Conservation (phyloP, 1,284 basidiomycete genomes). For the Sutorius eximius region DNA sequence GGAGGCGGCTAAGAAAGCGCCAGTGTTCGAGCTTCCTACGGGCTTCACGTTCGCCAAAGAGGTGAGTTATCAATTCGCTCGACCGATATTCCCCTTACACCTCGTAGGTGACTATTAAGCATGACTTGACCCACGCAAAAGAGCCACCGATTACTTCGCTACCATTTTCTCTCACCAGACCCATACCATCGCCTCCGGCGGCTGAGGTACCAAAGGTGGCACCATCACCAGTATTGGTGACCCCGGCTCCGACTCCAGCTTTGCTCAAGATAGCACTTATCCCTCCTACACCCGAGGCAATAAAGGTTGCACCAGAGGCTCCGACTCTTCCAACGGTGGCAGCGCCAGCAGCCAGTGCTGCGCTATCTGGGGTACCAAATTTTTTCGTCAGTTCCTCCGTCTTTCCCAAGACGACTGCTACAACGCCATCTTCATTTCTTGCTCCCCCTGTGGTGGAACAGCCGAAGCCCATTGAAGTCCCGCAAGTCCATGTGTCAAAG, state of each 20-base stretch:
- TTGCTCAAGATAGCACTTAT: conserved; percentile 28
- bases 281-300: conserved; percentile 32
- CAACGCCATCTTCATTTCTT: conserved; percentile 9
- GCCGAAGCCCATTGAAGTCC: conserved; percentile 18
- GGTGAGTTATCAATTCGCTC: conserved; percentile 40
- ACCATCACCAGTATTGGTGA: conserved; percentile 1
- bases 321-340: conserved; percentile 12
- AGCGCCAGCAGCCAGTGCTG: conserved; percentile 1
- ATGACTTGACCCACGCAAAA: conserved; percentile 46
- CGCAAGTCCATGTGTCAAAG: conserved; percentile 8
- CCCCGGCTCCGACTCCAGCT: conserved; percentile 7
- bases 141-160: conserved; percentile 64
- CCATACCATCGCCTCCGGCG: conserved; percentile 19
- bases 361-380: conserved; percentile 41
- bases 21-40: conserved; percentile 58
- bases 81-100: conserved; percentile 7
- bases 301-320: conserved; percentile 20
- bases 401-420: conserved; percentile 27
- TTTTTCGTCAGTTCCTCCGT: conserved; percentile 48
- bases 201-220: conserved; percentile 4
- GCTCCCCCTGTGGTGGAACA: conserved; percentile 7
- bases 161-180: conserved; percentile 61
- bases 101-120: conserved; percentile 35
- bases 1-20: conserved; percentile 52
- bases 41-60: conserved; percentile 68